Evolutionary conservation across 768 basidiomycete species (phyloP), one percentile per base, ranked within the genome.

Genomic region (Austroboletus festivus): DNA sequence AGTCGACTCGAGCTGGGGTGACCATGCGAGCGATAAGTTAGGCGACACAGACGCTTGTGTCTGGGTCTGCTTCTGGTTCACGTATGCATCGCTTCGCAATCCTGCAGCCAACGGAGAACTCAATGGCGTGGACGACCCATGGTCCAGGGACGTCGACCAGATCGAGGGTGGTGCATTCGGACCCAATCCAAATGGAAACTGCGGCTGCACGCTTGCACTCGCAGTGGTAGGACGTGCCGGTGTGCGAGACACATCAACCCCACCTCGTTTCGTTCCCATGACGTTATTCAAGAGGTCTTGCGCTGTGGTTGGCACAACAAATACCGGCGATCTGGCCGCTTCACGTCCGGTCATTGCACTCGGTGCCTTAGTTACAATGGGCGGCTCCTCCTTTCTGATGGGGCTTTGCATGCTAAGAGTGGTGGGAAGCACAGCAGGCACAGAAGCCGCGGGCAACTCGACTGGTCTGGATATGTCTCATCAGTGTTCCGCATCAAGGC

Each of bases 121-220:
- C 10, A 60, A 50, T 11, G 48, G 38, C 10, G 48, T 5, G 20
- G 50, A 47, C 21, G 51, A 51, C 43, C 71, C 68, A 46, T 80
- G 78, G 50, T 82, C 83, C 3, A 70, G 67, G 2, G 77, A 72
- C 13, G 82, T 74, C 4, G 85, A 81, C 86, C 86, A 87, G 34
- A 87, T 88, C 1, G 81, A 86, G 42, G 76, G 71, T 8, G 73
- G 70, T n/a, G 67, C 67, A 55, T 71, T 72, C 3, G 71, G 64
- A 5, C 77, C 78, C 7, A 77, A 73, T 19, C 80, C 76, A 54
- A 86, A 82, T 22, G 81, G 68, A 19, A 78, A 71, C 39, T 71
- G 70, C 0, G 79, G 67, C 41, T 72, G 63, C n/a, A 45, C 31
- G 13, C 10, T 65, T 8, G 68, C 65, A 64, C 46, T 67, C 63